Base-by-base conservation (phyloP, 148 eudicot species). In the Rhododendron mucronatum region DNA sequence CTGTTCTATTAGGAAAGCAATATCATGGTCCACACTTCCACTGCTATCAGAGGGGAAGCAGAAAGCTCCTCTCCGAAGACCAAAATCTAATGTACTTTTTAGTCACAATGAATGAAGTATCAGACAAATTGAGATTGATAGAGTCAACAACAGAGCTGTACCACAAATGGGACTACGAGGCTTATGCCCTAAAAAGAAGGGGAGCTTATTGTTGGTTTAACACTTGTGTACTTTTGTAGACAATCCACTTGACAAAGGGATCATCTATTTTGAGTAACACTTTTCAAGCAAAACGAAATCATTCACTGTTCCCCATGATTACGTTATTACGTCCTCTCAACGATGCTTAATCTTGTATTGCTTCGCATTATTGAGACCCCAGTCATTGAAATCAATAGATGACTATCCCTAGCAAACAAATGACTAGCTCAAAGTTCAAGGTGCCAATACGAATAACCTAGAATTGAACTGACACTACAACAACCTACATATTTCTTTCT, bases 351-450 rank as follows among this genome's bases (percentile, higher is more conserved):
- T 59, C 21, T 44, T 82, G n/a, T 61, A 59, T 50, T 28, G 37
- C 84, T 82, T 12, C 30, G 51, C 8, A 82, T 82, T 23, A n/a
- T 41, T 39, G 73, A 61, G 74, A 15, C 33, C 51, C 74, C 51
- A 2, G 51, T 61, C 21, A 41, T 41, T 7, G 33, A 18, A 20
- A 20, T 55, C 63, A 35, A 82, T 57, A 39, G 73, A 39, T 61
- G 84, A 82, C 48, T 82, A 69, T 21, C 74, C 21, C 18, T 11
- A 59, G 73, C 48, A 82, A 82, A 59, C 69, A 59, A 82, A 57
- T 20, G 23, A 53, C 41, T 37, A 75, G 48, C 47, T 37, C 48
- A 8, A 61, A 61, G 26, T 18, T n/a, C 73, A 61, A 59, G 75
- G 51, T 82, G 20, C 12, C 84, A 82, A 26, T 82, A 14, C 10